Percentiles rank a stretch among this genome's conserved stretches.
Conservation (phyloP, 2,329 filamentous ascomycete species). For the Cryphonectria radicalis region DNA sequence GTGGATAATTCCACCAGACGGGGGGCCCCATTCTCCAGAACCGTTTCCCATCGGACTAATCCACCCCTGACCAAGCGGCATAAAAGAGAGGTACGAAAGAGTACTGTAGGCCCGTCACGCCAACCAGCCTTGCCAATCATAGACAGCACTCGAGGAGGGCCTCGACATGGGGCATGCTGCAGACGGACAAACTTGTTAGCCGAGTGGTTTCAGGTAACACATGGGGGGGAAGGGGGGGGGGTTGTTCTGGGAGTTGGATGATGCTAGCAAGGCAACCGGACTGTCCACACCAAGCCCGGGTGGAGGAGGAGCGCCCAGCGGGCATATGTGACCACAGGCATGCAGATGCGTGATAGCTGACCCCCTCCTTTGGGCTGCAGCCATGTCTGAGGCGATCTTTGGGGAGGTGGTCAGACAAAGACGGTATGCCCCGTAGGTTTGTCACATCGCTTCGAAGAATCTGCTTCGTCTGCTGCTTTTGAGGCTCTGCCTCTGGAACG, state of each 20-base stretch:
- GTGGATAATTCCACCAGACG: neutral
- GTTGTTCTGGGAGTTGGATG: neutral
- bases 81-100: neutral
- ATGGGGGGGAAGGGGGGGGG: neutral
- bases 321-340: neutral
- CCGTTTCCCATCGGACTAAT: neutral
- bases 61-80: neutral
- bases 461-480: neutral
- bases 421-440: neutral
- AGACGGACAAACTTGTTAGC: constrained; percentile 2
- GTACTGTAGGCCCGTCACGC: neutral
- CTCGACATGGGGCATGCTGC: constrained; percentile 2
- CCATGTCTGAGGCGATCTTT: constrained; percentile 4
- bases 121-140: neutral
- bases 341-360: neutral
- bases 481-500: neutral
- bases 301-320: neutral
- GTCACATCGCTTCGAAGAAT: neutral
- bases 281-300: neutral
- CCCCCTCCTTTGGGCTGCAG: neutral
- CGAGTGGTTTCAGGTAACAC: constrained; percentile 3
- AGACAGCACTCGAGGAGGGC: neutral
- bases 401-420: neutral
- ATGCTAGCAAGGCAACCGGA: neutral
- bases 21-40: neutral